Evolutionary conservation across 78 protist genomes (phyloP).

Genomic region (Trichosphaerium sp.): DNA sequence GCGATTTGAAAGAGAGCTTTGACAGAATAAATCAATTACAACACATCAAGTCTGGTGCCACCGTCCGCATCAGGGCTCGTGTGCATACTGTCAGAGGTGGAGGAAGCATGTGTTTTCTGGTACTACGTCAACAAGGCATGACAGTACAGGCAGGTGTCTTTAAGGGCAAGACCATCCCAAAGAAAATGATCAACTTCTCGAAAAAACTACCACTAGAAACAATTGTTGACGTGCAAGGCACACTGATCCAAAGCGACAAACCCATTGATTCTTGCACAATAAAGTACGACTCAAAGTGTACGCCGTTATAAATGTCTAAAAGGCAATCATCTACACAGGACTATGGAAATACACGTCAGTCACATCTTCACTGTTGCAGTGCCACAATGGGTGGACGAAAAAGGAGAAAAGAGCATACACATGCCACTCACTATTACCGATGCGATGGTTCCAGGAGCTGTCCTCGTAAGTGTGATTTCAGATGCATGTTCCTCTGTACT

Average conservation of each 20-base stretch:
- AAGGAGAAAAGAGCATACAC: conserved; percentile 13
- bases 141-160: conserved; percentile 70
- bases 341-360: conserved; percentile 63
- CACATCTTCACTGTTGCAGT: conserved; percentile 27
- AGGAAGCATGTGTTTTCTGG: conserved; percentile 61
- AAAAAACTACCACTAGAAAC: conserved; percentile 68
- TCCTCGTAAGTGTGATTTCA: too few relatives aligned
- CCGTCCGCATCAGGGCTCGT: conserved; percentile 16
- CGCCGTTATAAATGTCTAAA: too few relatives aligned
- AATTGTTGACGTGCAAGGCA: conserved; percentile 75
- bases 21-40: too few relatives aligned
- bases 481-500: too few relatives aligned
- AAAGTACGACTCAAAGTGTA: too few relatives aligned
- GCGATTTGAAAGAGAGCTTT: too few relatives aligned
- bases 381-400: conserved; percentile 5
- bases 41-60: too few relatives aligned
- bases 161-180: conserved; percentile 8
- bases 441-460: too few relatives aligned
- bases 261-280: conserved; percentile 57
- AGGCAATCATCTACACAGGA: too few relatives aligned
- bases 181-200: conserved; percentile 58
- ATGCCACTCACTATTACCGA: too few relatives aligned
- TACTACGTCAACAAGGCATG: conserved; percentile 50
- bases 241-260: conserved; percentile 14
- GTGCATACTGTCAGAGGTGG: not conserved